phyloP scores from a whole-genome alignment of 2,329 filamentous ascomycete genomes.

The Penicillium sp. region DNA sequence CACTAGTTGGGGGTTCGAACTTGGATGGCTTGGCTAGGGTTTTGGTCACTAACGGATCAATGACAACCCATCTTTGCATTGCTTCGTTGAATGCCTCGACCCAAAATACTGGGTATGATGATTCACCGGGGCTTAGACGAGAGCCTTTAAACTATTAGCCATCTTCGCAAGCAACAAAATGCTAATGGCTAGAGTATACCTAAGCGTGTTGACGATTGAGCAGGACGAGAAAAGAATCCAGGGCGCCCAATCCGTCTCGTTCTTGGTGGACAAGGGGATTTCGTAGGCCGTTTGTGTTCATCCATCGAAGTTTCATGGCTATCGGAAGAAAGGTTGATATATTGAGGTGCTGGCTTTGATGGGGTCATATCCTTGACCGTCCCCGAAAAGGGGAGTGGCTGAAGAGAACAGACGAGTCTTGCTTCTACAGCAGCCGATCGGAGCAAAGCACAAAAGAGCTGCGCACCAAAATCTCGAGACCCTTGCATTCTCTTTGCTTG shows the following conservation, averaged over 20 bases:
- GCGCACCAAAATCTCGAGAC: slow-evolving; percentile 82
- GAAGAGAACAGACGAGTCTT: slow-evolving; percentile 82
- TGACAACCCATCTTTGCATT: slow-evolving; percentile 83
- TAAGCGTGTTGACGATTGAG: slow-evolving; percentile 11
- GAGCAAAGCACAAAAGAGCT: slow-evolving; percentile 83
- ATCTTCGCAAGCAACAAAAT: not conserved
- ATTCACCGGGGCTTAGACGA: slow-evolving; percentile 55
- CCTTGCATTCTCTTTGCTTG: slow-evolving; percentile 66
- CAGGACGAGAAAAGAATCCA: slow-evolving; percentile 24
- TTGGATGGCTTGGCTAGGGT: slow-evolving; percentile 68
- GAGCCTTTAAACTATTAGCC: slow-evolving; percentile 29
- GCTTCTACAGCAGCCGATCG: slow-evolving; percentile 75
- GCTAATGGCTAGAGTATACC: slow-evolving; percentile 15
- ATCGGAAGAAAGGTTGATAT: slow-evolving; percentile 36
- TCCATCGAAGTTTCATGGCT: slow-evolving; percentile 29
- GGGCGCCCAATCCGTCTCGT: slow-evolving; percentile 35
- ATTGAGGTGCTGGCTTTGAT: slow-evolving; percentile 34
- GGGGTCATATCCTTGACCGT: slow-evolving; percentile 42
- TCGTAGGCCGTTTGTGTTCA: slow-evolving; percentile 15
- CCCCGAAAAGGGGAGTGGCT: slow-evolving; percentile 65
- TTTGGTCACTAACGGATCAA: slow-evolving; percentile 77
- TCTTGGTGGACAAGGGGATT: slow-evolving; percentile 17
- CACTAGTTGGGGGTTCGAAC: slow-evolving; percentile 76
- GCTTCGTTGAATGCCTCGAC: slow-evolving; percentile 82
- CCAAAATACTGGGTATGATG: slow-evolving; percentile 82